These are phyloP conservation scores for Danielia reshetovae DNA, from an alignment of 805 yeast genomes.

Conservation along the genomic window DNA sequence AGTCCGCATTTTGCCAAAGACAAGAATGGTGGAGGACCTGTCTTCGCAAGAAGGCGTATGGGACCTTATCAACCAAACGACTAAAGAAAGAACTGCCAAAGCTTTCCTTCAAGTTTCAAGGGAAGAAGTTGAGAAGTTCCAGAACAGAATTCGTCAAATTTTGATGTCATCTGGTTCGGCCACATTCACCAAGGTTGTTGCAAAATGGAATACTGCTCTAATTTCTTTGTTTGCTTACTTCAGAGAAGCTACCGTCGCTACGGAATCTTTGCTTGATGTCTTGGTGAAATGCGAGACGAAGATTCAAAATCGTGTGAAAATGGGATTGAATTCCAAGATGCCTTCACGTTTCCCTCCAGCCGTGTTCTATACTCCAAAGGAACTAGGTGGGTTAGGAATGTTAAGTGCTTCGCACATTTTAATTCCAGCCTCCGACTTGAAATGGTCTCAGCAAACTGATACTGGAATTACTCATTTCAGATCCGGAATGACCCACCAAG, in stretches of 20 bases:
- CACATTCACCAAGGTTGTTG: slow-evolving; percentile 89
- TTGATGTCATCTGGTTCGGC: slow-evolving; percentile 95
- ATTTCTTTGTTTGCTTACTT: slow-evolving; percentile 83
- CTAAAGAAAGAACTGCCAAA: slow-evolving; percentile 84
- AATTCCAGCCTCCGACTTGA: slow-evolving; percentile 87
- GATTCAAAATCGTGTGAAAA: slow-evolving; percentile 88
- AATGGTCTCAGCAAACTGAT: slow-evolving; percentile 91
- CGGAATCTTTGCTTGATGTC: slow-evolving; percentile 71
- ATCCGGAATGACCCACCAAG: slow-evolving; percentile 85
- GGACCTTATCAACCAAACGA: slow-evolving; percentile 68
- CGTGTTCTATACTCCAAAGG: slow-evolving; percentile 96
- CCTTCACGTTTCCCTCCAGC: slow-evolving; percentile 99
- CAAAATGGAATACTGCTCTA: slow-evolving; percentile 93
- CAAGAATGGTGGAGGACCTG: slow-evolving; percentile 49
- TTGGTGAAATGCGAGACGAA: slow-evolving; percentile 90
- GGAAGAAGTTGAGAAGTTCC: slow-evolving; percentile 74
- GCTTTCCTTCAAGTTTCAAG: slow-evolving; percentile 83
- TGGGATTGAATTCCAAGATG: slow-evolving; percentile 96
- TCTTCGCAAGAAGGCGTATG: slow-evolving; percentile 81
- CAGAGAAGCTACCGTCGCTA: slow-evolving; percentile 87
- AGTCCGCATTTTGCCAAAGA: slow-evolving; percentile 77
- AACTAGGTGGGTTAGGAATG: slow-evolving; percentile 97
- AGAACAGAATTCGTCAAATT: slow-evolving; percentile 80
- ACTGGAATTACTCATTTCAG: slow-evolving; percentile 93
- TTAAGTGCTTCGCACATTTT: slow-evolving; percentile 92